Evolutionary conservation across 2,329 filamentous ascomycete species (phyloP), one percentile per base, ranked within the genome.

Genomic region (Daldinia eschscholtzii): DNA sequence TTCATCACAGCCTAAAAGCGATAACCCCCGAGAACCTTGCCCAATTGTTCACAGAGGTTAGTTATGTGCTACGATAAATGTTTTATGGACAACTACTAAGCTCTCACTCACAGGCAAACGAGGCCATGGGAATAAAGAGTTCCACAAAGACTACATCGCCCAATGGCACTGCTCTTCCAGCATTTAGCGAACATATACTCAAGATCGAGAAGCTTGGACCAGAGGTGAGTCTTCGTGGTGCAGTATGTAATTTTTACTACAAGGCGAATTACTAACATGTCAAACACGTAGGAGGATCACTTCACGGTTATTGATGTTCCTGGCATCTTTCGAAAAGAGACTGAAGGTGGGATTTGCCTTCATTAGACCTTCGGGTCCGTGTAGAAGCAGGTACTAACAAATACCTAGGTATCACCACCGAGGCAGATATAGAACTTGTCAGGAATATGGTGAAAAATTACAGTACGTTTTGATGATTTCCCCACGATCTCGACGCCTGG

Each of bases 241-340:
- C 20, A 41, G 4, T 10, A 52, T 26, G 9, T 18, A 2, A 6
- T 7, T 5, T 37, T 28, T 33, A 0, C 2, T n/a, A 15, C 3
- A 5, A 23, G 23, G 23, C 1, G n/a, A 10, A 3, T 56, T 35
- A n/a, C 44, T 48, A 28, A 28, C 23, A 48, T 6, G 23, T 6
- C 44, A 28, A 28, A 26, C 13, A 28, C 6, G 1, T 30, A 80
- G 76, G 77, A 82, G 79, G 71, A 82, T 2, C 82, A 86, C 15
- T 78, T 87, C 6, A 88, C 85, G 0, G 79, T 88, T 6, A 87
- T 87, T 4, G 86, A 88, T 18, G 84, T 88, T 0, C 85, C 85
- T 0, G 86, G 85, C 0, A 84, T 87, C n/a, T 87, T 87, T 64
- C 79, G 82, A 6, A 74, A 75, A 0, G 69, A 80, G 3, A 82